Percentiles rank a stretch among this genome's conserved stretches.
Evolutionary conservation across 2,329 filamentous ascomycete species (phyloP).

Genomic region (Beauveria scarabaeidicola): DNA sequence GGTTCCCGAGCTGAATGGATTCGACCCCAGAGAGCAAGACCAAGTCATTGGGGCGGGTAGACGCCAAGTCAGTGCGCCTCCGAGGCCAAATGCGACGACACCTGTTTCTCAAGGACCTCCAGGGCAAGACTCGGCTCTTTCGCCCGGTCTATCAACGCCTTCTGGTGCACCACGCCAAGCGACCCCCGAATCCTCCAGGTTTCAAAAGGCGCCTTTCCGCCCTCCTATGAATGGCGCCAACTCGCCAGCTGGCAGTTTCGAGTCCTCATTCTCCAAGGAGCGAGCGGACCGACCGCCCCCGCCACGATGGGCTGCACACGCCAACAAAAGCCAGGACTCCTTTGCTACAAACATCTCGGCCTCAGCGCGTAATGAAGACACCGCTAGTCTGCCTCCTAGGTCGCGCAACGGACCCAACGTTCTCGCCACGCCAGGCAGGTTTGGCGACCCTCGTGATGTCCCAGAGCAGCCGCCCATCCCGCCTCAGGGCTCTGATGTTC

Average conservation of each 20-base stretch:
- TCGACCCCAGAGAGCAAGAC: slow-evolving; percentile 71
- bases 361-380: slow-evolving; percentile 42
- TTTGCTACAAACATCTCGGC: slow-evolving; percentile 37
- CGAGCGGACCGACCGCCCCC: slow-evolving; percentile 26
- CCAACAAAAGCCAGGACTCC: slow-evolving; percentile 52
- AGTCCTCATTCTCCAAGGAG: slow-evolving; percentile 34
- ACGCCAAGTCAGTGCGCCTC: slow-evolving; percentile 26
- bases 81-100: slow-evolving; percentile 14
- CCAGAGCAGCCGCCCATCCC: slow-evolving; percentile 9
- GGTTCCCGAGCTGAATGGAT: slow-evolving; percentile 69
- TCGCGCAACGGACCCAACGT: slow-evolving; percentile 43
- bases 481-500: slow-evolving; percentile 20
- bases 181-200: slow-evolving; percentile 14
- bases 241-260: slow-evolving; percentile 45
- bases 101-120: neutral
- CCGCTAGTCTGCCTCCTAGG: slow-evolving; percentile 39
- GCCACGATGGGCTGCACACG: slow-evolving; percentile 38
- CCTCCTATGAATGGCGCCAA: slow-evolving; percentile 32
- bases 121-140: slow-evolving; percentile 1
- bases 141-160: neutral
- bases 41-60: slow-evolving; percentile 57
- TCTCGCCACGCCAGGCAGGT: slow-evolving; percentile 29
- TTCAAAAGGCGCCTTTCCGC: slow-evolving; percentile 19
- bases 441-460: slow-evolving; percentile 23
- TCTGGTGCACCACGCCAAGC: slow-evolving; percentile 5